phyloP scores from a whole-genome alignment of 345 rosid species.

The Turritis glabra region DNA sequence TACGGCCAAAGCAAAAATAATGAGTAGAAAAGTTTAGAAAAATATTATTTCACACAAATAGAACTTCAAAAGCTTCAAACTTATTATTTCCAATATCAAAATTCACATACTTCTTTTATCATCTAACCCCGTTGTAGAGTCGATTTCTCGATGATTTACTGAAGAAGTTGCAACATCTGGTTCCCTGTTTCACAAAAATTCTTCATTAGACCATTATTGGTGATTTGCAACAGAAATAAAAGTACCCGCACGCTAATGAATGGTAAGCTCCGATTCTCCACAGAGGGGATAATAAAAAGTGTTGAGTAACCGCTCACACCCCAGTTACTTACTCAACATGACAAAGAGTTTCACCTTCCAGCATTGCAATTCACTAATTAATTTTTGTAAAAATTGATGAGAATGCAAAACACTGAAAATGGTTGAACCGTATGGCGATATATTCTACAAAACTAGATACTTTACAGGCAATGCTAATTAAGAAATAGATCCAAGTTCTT shows the following conservation, averaged over 20 bases:
- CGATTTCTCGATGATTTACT: constrained; percentile 25
- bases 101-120: constrained; percentile 32
- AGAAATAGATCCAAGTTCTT: not conserved
- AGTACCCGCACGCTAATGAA: not conserved
- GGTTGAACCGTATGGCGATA: not conserved
- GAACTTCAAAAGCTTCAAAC: not conserved
- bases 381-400: not conserved
- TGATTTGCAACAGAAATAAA: not conserved
- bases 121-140: constrained; percentile 35
- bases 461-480: not conserved
- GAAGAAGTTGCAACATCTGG: constrained; percentile 27
- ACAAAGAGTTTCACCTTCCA: not conserved
- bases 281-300: not conserved
- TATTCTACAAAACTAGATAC: constrained; percentile 13
- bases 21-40: not conserved
- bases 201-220: not conserved
- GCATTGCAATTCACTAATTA: not conserved
- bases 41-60: not conserved
- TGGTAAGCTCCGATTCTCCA: not conserved
- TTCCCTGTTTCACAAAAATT: constrained; percentile 44
- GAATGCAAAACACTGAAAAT: not conserved
- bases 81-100: constrained; percentile 33
- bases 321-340: not conserved
- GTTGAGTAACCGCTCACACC: not conserved
- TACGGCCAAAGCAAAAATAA: constrained; percentile 35